Percentiles rank a stretch among this genome's conserved stretches.
phyloP scores from a whole-genome alignment of 2,329 filamentous ascomycete genomes.

The Truncatella angustata region DNA sequence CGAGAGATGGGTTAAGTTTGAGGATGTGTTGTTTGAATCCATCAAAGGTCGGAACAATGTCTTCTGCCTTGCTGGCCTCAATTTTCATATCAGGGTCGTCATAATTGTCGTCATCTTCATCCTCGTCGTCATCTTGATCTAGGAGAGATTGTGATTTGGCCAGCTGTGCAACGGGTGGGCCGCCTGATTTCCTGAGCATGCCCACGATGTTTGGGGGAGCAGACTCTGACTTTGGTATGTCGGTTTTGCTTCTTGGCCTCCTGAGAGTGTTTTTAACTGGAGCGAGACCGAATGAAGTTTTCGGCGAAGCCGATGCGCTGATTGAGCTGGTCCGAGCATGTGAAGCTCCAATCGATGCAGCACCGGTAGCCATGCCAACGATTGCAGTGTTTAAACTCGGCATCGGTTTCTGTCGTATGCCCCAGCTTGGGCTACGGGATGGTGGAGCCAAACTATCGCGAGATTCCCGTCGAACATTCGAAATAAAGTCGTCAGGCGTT shows the following conservation, averaged over 20 bases:
- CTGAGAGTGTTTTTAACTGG: conserved; percentile 46
- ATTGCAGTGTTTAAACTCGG: conserved; percentile 61
- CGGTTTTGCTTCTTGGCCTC: conserved; percentile 56
- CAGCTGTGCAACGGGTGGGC: conserved; percentile 51
- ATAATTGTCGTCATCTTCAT: conserved; percentile 54
- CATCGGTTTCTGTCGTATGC: conserved; percentile 44
- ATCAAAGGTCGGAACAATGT: conserved; percentile 68
- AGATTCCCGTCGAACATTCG: conserved; percentile 34
- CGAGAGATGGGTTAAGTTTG: conserved; percentile 70
- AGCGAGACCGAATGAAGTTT: conserved; percentile 41
- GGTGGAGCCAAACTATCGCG: conserved; percentile 50
- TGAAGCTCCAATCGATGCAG: conserved; percentile 52
- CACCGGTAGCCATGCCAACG: conserved; percentile 51
- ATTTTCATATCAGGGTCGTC: conserved; percentile 62
- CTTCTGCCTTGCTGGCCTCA: conserved; percentile 61
- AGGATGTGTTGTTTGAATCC: conserved; percentile 77
- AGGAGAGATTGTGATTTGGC: conserved; percentile 39
- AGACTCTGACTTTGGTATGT: conserved; percentile 40
- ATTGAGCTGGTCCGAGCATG: conserved; percentile 62
- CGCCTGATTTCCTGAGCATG: conserved; percentile 52
- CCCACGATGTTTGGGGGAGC: conserved; percentile 45
- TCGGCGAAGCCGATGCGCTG: conserved; percentile 55
- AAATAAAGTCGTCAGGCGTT: conserved; percentile 11
- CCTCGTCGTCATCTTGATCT: conserved; percentile 56
- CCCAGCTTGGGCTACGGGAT: conserved; percentile 50